phyloP scores from a whole-genome alignment of 441 rosid species.

The Manihot esculenta region DNA sequence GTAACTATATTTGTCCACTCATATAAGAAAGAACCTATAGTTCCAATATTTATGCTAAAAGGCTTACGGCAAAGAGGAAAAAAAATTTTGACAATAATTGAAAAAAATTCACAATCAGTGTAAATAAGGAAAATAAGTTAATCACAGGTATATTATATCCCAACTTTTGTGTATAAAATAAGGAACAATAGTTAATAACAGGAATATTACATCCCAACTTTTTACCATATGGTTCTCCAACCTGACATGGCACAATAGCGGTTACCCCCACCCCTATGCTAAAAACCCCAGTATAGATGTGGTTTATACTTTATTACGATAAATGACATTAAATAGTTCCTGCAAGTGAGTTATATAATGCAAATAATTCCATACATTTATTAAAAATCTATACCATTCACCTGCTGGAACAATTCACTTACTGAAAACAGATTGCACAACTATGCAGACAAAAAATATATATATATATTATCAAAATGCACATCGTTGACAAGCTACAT shows the following conservation, averaged over 20 bases:
- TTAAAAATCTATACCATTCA: not conserved
- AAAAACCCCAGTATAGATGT: not conserved
- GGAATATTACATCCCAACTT: not conserved
- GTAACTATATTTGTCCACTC: not conserved
- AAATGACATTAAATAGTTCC: not conserved
- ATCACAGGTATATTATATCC: not conserved
- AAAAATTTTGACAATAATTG: not conserved
- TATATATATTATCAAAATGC: no score
- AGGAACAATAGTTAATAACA: not conserved
- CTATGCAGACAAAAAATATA: not conserved
- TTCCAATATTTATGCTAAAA: not conserved
- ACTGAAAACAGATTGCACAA: not conserved
- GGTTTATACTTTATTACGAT: no score
- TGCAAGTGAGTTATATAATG: not conserved
- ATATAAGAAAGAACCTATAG: not conserved
- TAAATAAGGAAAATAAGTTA: not conserved
- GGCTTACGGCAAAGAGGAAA: not conserved
- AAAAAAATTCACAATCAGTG: not conserved
- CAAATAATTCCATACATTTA: not conserved
- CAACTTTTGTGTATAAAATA: no score
- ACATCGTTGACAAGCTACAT: not conserved
- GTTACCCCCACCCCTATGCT: not conserved
- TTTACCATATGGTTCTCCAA: not conserved
- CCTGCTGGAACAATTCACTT: not conserved
- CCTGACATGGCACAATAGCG: not conserved